Base-by-base conservation (phyloP, 2,329 filamentous ascomycete genomes). In the Pseudogymnoascus sp. region DNA sequence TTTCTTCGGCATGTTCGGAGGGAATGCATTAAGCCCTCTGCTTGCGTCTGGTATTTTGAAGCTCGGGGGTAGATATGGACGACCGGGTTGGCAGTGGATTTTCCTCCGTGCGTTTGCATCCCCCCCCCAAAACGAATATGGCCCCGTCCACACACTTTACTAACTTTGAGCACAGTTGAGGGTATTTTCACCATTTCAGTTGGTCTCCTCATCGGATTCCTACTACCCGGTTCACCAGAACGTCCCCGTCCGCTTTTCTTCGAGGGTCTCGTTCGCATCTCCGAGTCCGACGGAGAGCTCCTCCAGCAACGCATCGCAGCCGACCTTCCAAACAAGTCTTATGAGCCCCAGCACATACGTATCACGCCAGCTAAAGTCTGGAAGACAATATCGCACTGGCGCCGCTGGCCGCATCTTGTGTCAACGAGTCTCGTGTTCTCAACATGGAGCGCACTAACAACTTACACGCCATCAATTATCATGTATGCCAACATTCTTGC, bases 1-100 rank as follows among this genome's bases (percentile, higher is more conserved):
- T 68, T 86, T 82, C 67, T 82, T 78, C 39, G 81, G 80, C 18
- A 81, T 81, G 1, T 79, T 80, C 7, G 71, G 85, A 11, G 82
- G 84, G 0, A 82, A 82, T 35, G 84, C 84, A 1, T 86, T 86
- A 68, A 82, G 82, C 59, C 83, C 83, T 14, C 74, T 86, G n/a
- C 73, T 86, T 0, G 83, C 84, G 0, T 73, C 68, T 0, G 79
- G 75, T 11, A 66, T 67, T 25, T 60, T 67, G 3, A 61, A 65
- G 30, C 60, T 67, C 25, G 60, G 59, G 3, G 64, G 64, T 25
- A 59, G 43, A 8, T 43, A 58, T 6, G 64, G 63, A 9, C 30
- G 54, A 7, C 22, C 60, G 9, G 65, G 65, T 7, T 67, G 65
- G 65, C 62, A 64, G 33, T 67, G 65, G 65, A 50, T 67, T 12